Evolutionary conservation across 2,329 filamentous ascomycete species (phyloP).

Genomic region (Neopestalotiopsis clavispora): DNA sequence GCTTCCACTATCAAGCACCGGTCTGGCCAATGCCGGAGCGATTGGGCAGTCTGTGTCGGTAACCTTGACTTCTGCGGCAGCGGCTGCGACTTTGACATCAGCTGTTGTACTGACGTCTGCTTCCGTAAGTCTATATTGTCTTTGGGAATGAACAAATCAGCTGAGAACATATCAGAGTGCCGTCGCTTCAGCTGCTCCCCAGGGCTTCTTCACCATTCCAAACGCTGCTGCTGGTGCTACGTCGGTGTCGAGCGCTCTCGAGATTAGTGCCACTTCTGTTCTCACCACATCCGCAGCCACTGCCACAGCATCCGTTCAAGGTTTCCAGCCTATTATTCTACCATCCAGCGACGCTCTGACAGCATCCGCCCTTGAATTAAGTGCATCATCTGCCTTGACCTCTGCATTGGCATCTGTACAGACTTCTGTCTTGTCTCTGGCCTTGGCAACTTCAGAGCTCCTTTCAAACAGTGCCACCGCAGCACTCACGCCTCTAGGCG

Average conservation of each 20-base stretch:
- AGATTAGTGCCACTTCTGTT: background rate
- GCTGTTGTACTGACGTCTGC: background rate
- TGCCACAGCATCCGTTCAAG: background rate
- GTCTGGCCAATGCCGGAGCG: background rate
- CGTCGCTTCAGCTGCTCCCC: background rate
- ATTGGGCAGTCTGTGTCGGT: background rate
- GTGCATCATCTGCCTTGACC: background rate
- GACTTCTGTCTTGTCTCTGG: background rate
- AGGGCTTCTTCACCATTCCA: constrained; percentile 10
- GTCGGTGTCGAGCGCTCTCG: background rate
- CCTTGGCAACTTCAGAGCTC: background rate
- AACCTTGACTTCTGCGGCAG: background rate
- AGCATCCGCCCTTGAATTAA: background rate
- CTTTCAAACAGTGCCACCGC: constrained; percentile 3
- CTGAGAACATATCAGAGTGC: background rate
- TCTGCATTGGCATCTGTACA: background rate
- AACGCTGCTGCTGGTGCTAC: background rate
- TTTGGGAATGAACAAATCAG: background rate
- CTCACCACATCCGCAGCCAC: background rate
- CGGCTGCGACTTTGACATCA: background rate
- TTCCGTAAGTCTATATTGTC: background rate
- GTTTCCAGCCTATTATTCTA: background rate
- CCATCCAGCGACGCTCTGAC: background rate
- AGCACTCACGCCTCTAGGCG: background rate
- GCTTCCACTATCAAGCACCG: constrained; percentile 7